Conservation (phyloP, 495 filamentous ascomycete species). For the Cercophora samala region DNA sequence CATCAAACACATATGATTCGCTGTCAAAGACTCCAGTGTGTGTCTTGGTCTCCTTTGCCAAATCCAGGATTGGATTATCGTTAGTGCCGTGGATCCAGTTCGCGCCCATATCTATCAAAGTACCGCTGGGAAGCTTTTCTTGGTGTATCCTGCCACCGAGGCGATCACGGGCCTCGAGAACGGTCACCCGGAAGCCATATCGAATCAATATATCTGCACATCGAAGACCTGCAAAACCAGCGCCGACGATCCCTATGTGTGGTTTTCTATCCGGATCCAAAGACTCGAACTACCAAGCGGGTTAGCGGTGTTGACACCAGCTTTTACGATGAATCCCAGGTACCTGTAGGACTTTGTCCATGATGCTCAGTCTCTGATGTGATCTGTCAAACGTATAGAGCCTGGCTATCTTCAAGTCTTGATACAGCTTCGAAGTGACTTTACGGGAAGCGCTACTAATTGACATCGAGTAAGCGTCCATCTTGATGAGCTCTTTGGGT, state of each 20-base stretch:
- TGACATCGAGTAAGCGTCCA: constrained; percentile 53
- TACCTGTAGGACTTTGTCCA: constrained; percentile 31
- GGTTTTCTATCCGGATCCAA: constrained; percentile 34
- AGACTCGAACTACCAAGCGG: constrained; percentile 33
- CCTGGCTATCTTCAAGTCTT: constrained; percentile 42
- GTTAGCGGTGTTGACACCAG: neutral
- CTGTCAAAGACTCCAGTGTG: constrained; percentile 57
- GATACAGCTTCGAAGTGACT: constrained; percentile 45
- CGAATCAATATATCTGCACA: constrained; percentile 79
- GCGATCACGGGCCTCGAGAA: constrained; percentile 80
- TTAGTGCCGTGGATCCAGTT: constrained; percentile 95
- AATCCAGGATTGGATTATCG: constrained; percentile 76
- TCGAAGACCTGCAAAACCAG: constrained; percentile 80
- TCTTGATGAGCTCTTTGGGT: constrained; percentile 22
- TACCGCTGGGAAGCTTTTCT: constrained; percentile 44
- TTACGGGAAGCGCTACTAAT: constrained; percentile 42
- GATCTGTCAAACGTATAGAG: constrained; percentile 1
- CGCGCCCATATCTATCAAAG: constrained; percentile 65
- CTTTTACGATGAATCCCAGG: neutral
- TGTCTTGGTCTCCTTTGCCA: constrained; percentile 68
- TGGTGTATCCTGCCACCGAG: constrained; percentile 75
- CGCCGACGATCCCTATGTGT: constrained; percentile 73
- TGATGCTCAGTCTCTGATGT: constrained; percentile 29
- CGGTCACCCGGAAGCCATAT: constrained; percentile 75
- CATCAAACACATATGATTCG: constrained; percentile 56